Evolutionary conservation across 495 filamentous ascomycete species (phyloP).

Genomic region (Evernia prunastri): DNA sequence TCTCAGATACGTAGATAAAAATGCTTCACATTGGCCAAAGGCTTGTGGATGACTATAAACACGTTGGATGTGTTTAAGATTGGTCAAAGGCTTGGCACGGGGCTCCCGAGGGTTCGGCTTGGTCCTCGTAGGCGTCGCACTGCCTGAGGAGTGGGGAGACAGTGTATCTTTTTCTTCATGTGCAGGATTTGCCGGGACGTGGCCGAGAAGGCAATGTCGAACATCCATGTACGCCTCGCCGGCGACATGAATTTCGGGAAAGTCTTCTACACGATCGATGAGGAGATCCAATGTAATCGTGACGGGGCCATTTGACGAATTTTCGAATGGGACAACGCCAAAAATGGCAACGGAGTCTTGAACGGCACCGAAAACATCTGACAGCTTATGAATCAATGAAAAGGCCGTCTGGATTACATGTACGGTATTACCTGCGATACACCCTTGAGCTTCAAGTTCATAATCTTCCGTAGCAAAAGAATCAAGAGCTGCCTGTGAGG

Average conservation of each 20-base stretch:
- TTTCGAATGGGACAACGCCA: conserved; percentile 92
- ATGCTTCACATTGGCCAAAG: conserved; percentile 84
- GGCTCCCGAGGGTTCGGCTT: conserved; percentile 28
- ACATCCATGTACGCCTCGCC: conserved; percentile 79
- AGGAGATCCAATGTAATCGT: conserved; percentile 82
- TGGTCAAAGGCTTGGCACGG: conserved; percentile 31
- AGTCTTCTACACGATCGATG: conserved; percentile 57
- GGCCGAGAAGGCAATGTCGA: conserved; percentile 73
- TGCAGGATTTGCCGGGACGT: conserved; percentile 31
- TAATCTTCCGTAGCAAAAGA: conserved; percentile 51
- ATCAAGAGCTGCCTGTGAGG: conserved; percentile 56
- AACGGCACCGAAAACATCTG: conserved; percentile 72
- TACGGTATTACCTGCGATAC: conserved; percentile 56
- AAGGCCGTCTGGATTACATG: conserved; percentile 8
- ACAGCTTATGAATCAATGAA: conserved; percentile 27
- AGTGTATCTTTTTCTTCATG: conserved; percentile 17
- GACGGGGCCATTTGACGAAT: conserved; percentile 88
- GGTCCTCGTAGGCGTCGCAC: conserved; percentile 23
- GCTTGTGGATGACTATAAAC: conserved; percentile 92
- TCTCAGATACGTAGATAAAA: conserved; percentile 59
- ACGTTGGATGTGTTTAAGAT: conserved; percentile 45
- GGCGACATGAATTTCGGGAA: conserved; percentile 62
- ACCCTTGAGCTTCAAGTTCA: conserved; percentile 51
- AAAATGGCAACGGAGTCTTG: conserved; percentile 55
- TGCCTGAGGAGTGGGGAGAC: conserved; percentile 36